Percentiles rank a stretch among this genome's conserved stretches.
Evolutionary conservation across 2,329 filamentous ascomycete species (phyloP).

Genomic region (Ceratocystis destructans): DNA sequence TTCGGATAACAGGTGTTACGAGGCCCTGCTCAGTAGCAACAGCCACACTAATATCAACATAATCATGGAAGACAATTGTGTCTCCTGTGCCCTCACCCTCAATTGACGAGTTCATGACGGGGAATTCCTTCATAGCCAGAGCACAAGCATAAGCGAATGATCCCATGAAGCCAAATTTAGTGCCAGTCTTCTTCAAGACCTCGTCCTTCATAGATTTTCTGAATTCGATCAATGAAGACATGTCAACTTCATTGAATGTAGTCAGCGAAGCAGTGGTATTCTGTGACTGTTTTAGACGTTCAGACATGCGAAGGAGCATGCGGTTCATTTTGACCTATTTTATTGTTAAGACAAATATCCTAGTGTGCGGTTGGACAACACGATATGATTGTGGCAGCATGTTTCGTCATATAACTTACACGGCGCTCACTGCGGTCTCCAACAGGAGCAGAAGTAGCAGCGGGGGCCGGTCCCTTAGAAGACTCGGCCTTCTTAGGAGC

Average conservation of each 20-base stretch:
- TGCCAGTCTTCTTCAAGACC: constrained; percentile 83
- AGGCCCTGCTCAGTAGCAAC: constrained; percentile 96
- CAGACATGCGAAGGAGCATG: constrained; percentile 93
- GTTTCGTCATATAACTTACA: constrained; percentile 38
- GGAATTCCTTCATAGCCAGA: constrained; percentile 88
- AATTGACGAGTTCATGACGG: constrained; percentile 89
- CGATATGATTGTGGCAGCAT: not conserved
- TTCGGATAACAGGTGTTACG: constrained; percentile 90
- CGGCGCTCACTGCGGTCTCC: constrained; percentile 78
- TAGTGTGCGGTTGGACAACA: not conserved
- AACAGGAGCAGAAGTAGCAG: constrained; percentile 30
- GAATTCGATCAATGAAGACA: constrained; percentile 95
- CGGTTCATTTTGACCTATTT: constrained; percentile 96
- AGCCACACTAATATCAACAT: constrained; percentile 93
- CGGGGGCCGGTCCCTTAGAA: constrained; percentile 19
- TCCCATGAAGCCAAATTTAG: constrained; percentile 99
- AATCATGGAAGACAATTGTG: constrained; percentile 96
- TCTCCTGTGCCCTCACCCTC: constrained; percentile 90
- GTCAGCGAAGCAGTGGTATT: constrained; percentile 95
- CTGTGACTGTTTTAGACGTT: constrained; percentile 97
- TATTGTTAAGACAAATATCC: constrained; percentile 6
- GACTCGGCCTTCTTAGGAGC: constrained; percentile 20
- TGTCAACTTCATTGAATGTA: constrained; percentile 98
- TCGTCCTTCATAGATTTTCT: constrained; percentile 96
- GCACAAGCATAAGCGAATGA: constrained; percentile 85